Evolutionary conservation across 345 rosid species (phyloP).

Genomic region (Triadica sebifera): DNA sequence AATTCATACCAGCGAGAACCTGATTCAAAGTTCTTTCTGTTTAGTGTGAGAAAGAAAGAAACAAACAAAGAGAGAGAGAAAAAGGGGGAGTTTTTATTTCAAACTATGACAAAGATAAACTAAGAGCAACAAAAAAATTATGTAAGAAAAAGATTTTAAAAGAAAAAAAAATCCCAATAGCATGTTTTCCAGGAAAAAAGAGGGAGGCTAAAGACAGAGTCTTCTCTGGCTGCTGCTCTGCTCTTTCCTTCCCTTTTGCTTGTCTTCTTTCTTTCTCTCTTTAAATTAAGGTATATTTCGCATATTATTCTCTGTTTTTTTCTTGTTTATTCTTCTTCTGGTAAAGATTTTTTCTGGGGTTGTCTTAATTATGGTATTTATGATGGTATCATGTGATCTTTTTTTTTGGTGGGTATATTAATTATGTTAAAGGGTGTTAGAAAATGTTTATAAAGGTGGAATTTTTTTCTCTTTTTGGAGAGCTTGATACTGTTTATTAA

Average conservation of each 20-base stretch:
- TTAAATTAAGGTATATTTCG: constrained; percentile 3
- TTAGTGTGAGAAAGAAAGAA: not conserved
- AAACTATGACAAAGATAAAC: not conserved
- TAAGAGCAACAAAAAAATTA: not conserved
- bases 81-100: constrained; percentile 2
- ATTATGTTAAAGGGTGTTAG: constrained; percentile 13
- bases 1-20: constrained; percentile 23
- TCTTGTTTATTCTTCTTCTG: not conserved
- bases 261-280: constrained; percentile 3
- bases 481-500: constrained; percentile 7
- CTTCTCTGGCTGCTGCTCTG: constrained; percentile 32
- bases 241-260: constrained; percentile 4
- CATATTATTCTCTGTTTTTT: not conserved
- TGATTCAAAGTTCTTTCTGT: constrained; percentile 26
- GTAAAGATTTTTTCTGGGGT: constrained; percentile 15
- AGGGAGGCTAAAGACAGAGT: constrained; percentile 31
- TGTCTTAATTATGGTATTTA: constrained; percentile 23
- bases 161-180: not conserved
- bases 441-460: constrained; percentile 17
- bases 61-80: not conserved
- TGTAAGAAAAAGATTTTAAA: not conserved
- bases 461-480: constrained; percentile 5
- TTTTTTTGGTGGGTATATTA: constrained; percentile 15
- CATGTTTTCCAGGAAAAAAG: constrained; percentile 26
- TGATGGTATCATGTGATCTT: constrained; percentile 6